phyloP scores from a whole-genome alignment of 2,329 filamentous ascomycete species.

The Colletotrichum magnum region DNA sequence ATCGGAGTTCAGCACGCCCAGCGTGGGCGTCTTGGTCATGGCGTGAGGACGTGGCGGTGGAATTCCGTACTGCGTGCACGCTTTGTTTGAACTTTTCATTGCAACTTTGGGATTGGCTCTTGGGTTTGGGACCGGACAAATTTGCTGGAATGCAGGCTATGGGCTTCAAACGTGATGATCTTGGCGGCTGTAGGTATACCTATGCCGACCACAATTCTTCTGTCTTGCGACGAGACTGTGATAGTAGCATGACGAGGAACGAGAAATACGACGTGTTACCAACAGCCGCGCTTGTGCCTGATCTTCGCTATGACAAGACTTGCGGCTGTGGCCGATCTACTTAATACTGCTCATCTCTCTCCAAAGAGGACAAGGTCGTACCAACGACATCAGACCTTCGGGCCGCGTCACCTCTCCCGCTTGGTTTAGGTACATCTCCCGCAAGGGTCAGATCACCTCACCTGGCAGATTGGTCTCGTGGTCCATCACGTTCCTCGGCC shows the following conservation, averaged over 20 bases:
- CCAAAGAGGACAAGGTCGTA: too few species aligned
- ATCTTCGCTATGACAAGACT: not conserved
- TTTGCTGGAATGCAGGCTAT: conserved; percentile 9
- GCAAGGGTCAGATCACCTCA: not conserved
- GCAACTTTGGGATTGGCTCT: conserved; percentile 14
- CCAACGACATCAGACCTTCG: too few species aligned
- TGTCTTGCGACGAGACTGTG: conserved; percentile 33
- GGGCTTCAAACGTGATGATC: not conserved
- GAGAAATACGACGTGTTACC: conserved; percentile 16
- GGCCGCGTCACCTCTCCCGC: not conserved
- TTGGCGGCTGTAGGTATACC: not conserved
- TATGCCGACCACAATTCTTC: not conserved
- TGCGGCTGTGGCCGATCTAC: not conserved
- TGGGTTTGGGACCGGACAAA: conserved; percentile 7
- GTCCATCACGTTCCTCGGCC: too few species aligned
- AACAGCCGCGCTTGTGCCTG: not conserved
- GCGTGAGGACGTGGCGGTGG: conserved; percentile 17
- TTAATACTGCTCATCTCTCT: too few species aligned
- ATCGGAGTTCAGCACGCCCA: conserved; percentile 25
- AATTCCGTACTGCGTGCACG: not conserved
- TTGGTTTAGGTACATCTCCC: not conserved
- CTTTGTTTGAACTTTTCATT: conserved; percentile 2
- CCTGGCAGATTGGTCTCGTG: not conserved
- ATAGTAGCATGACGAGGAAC: conserved; percentile 37
- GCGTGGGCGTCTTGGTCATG: conserved; percentile 39